These are phyloP conservation scores for Suhomyces tanzawaensis DNA, from an alignment of 805 yeast species.

Conservation along the genomic window DNA sequence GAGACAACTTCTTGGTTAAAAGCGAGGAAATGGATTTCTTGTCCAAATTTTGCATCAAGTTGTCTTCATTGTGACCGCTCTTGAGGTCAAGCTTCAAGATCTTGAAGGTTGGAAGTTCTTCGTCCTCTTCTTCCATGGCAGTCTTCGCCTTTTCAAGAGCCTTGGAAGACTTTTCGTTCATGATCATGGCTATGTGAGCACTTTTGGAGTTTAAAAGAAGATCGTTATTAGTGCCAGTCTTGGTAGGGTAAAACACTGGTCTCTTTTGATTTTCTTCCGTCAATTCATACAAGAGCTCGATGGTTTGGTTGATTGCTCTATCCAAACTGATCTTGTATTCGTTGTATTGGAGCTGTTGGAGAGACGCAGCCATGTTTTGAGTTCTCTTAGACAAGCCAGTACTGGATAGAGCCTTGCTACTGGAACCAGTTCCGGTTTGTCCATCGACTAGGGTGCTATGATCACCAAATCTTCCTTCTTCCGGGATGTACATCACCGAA, in stretches of 20 bases:
- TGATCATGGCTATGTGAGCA: conserved; percentile 53
- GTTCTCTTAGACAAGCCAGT: conserved; percentile 14
- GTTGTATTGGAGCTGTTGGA: conserved; percentile 75
- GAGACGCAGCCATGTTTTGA: conserved; percentile 44
- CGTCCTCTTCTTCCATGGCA: conserved; percentile 12
- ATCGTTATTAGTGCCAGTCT: conserved; percentile 28
- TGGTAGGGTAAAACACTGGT: conserved; percentile 63
- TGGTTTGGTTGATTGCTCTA: conserved; percentile 54
- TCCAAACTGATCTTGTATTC: conserved; percentile 65
- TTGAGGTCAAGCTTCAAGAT: conserved; percentile 63
- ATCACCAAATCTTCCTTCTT: conserved; percentile 30
- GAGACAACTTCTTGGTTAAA: conserved; percentile 63
- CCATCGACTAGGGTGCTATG: conserved; percentile 32
- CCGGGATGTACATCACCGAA: conserved; percentile 30
- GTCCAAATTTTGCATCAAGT: conserved; percentile 57
- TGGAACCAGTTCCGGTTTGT: conserved; percentile 2
- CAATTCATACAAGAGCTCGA: conserved; percentile 50
- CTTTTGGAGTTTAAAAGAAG: conserved; percentile 46
- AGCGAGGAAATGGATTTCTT: conserved; percentile 66
- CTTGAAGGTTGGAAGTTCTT: conserved; percentile 44
- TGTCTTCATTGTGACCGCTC: conserved; percentile 43
- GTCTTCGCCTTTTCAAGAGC: conserved; percentile 17
- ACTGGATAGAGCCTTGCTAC: not conserved
- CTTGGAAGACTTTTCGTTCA: conserved; percentile 29
- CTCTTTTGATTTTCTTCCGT: conserved; percentile 55